Conservation (phyloP, 78 protist species). For the Speleostelium caveatum region DNA sequence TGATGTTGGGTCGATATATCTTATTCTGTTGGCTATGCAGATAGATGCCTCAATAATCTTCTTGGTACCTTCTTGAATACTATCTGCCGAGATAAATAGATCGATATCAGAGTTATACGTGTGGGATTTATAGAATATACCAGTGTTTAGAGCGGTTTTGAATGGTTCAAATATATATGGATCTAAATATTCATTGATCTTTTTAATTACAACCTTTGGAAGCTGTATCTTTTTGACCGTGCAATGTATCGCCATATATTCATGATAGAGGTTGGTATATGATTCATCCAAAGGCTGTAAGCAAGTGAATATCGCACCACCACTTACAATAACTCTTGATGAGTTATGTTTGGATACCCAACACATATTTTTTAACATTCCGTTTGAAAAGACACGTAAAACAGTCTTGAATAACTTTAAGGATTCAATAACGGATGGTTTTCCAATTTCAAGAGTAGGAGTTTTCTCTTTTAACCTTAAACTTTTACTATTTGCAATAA, state of each 20-base stretch:
- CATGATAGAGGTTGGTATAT: neutral
- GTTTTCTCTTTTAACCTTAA: no score
- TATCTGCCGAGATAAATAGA: slow-evolving; percentile 9
- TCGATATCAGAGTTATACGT: slow-evolving; percentile 25
- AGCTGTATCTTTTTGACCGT: neutral
- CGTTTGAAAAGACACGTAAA: neutral
- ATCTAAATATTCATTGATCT: neutral
- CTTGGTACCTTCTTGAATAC: neutral
- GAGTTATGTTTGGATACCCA: neutral
- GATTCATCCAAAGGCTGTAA: neutral
- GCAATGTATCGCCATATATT: neutral
- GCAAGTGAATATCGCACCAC: neutral
- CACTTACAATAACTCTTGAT: neutral
- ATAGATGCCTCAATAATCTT: neutral
- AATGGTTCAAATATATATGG: no score
- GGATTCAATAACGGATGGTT: no score
- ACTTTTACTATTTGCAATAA: no score
- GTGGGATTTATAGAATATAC: neutral
- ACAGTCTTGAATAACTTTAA: no score
- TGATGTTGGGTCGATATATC: neutral
- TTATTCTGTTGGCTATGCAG: neutral
- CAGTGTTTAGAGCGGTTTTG: neutral
- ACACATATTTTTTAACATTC: no score
- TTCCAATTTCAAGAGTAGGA: no score
- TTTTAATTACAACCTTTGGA: neutral